Conservation (phyloP, 768 basidiomycete species). For the Lactarius tabidus region DNA sequence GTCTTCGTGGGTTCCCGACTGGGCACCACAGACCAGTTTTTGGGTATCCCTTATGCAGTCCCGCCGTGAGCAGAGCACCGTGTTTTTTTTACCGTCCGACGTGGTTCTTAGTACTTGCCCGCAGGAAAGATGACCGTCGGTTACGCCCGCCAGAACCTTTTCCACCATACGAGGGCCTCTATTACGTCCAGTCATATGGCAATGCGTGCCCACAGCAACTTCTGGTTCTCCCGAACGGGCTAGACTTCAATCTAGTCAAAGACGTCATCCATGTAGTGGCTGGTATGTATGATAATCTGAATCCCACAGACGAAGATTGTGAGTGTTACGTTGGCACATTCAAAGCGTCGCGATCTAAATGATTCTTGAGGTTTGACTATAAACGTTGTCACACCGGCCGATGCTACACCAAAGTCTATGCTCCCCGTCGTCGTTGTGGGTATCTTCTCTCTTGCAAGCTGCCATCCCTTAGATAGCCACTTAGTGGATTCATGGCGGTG, state of each 20-base stretch:
- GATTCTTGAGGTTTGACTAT: slow-evolving; percentile 27
- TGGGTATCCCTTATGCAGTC: background rate
- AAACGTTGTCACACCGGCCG: slow-evolving; percentile 28
- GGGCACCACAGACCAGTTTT: background rate
- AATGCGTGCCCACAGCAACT: slow-evolving; percentile 30
- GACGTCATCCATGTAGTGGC: background rate
- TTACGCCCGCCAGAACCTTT: slow-evolving; percentile 34
- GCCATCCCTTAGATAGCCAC: background rate
- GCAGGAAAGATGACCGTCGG: slow-evolving; percentile 35
- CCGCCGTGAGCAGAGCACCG: background rate
- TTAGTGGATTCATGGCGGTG: slow-evolving; percentile 30
- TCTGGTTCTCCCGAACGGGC: slow-evolving; percentile 15
- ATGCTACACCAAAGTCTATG: slow-evolving; percentile 3
- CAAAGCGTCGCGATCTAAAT: background rate
- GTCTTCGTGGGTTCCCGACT: background rate
- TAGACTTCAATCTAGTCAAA: background rate
- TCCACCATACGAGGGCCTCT: slow-evolving; percentile 20
- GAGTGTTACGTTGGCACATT: background rate
- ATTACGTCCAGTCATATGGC: slow-evolving; percentile 26
- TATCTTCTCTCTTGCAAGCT: background rate
- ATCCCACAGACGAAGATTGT: slow-evolving; percentile 28
- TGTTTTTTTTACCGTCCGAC: too few relatives aligned
- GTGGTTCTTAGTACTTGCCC: background rate
- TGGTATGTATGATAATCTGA: background rate
- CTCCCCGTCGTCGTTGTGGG: slow-evolving; percentile 30